These are phyloP conservation scores for Talaromyces sp. DNA, from an alignment of 2,329 filamentous ascomycete species.

Conservation along the genomic window DNA sequence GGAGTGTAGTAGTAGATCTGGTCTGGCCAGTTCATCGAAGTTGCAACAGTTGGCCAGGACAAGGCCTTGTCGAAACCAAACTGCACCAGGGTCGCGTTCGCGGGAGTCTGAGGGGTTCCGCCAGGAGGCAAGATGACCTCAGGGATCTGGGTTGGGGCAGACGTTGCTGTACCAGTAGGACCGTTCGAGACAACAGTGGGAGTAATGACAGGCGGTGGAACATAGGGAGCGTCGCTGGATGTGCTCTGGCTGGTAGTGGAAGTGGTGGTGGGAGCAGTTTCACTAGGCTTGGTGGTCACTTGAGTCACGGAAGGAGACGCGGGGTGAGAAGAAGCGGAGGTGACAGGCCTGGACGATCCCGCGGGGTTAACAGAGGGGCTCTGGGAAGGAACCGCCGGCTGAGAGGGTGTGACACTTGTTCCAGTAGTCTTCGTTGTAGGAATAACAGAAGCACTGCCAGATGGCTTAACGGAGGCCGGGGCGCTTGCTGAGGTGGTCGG, in stretches of 20 bases:
- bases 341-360: not conserved
- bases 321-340: not conserved
- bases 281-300: not conserved
- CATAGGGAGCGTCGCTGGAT: constrained; percentile 12
- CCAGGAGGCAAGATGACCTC: constrained; percentile 67
- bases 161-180: constrained; percentile 35
- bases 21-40: constrained; percentile 63
- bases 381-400: not conserved
- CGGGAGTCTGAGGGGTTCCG: constrained; percentile 51
- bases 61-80: constrained; percentile 75
- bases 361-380: not conserved
- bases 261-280: not conserved
- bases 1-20: constrained; percentile 83
- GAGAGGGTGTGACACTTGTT: not conserved
- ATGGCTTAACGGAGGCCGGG: not conserved
- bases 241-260: constrained; percentile 4
- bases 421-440: not conserved
- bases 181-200: constrained; percentile 20
- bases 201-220: constrained; percentile 16
- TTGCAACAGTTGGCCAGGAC: constrained; percentile 78
- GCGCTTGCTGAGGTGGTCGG: not conserved
- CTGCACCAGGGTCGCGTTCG: constrained; percentile 67
- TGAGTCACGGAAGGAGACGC: constrained; percentile 11
- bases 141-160: constrained; percentile 60
- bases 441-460: not conserved